Evolutionary conservation across 2,329 filamentous ascomycete genomes (phyloP).

Genomic region (Alternaria sp.): DNA sequence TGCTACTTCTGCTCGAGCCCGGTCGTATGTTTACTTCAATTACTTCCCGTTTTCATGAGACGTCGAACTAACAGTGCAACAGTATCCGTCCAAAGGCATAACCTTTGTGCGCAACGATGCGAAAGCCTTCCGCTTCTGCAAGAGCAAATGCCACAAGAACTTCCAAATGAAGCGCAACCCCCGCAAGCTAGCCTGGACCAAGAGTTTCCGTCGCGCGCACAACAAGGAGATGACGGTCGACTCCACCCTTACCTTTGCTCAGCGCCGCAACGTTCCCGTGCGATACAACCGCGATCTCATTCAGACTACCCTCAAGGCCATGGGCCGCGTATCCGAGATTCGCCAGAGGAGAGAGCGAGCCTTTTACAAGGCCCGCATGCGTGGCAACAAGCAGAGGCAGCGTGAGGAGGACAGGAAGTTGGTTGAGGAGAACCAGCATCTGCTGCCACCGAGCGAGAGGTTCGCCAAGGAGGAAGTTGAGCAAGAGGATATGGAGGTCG

Average conservation of each 20-base stretch:
- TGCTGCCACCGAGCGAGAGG: constrained; percentile 71
- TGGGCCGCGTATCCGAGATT: constrained; percentile 90
- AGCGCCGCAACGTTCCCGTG: constrained; percentile 90
- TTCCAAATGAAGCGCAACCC: constrained; percentile 98
- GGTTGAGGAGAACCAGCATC: constrained; percentile 89
- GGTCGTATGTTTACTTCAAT: not conserved
- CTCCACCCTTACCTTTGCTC: constrained; percentile 89
- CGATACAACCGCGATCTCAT: constrained; percentile 96
- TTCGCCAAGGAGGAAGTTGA: constrained; percentile 60
- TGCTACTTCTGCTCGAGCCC: constrained; percentile 74
- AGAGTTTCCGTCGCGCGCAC: constrained; percentile 50
- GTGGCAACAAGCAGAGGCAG: constrained; percentile 85
- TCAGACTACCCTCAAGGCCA: constrained; percentile 85
- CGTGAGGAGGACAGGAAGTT: constrained; percentile 83
- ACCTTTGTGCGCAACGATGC: constrained; percentile 67
- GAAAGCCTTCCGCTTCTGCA: constrained; percentile 72
- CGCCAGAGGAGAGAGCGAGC: constrained; percentile 81
- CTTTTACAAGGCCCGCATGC: constrained; percentile 94
- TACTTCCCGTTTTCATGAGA: not conserved
- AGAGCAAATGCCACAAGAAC: constrained; percentile 65
- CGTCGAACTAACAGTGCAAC: constrained; percentile 4
- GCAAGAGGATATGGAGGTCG: constrained; percentile 67
- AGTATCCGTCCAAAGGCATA: constrained; percentile 57
- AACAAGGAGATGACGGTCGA: constrained; percentile 82
- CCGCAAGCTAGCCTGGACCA: constrained; percentile 58